Evolutionary conservation across 2,329 filamentous ascomycete genomes (phyloP).

Genomic region (Aspergillus jensenii): DNA sequence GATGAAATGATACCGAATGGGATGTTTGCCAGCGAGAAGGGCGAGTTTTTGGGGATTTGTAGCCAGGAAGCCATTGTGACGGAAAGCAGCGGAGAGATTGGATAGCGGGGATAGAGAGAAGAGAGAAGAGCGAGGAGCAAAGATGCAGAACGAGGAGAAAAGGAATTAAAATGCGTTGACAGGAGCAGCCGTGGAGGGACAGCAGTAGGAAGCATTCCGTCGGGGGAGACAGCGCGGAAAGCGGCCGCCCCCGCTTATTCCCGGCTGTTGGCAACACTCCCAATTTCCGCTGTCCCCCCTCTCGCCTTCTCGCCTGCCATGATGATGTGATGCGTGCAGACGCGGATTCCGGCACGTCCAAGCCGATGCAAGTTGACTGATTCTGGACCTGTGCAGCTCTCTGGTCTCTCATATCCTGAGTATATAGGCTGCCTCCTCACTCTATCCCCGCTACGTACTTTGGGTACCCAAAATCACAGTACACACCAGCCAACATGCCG

Average conservation of each 20-base stretch:
- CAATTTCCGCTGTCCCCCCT: neutral
- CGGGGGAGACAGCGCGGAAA: constrained; percentile 61
- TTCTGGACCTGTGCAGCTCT: neutral
- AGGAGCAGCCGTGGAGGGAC: constrained; percentile 40
- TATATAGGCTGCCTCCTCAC: constrained; percentile 3
- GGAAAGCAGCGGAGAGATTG: neutral
- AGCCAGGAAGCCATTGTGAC: constrained; percentile 56
- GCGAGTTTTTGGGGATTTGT: constrained; percentile 58
- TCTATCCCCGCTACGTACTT: neutral
- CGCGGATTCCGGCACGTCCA: constrained; percentile 5
- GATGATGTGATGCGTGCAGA: neutral
- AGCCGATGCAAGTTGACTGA: neutral
- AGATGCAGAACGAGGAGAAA: neutral
- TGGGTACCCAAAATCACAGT: neutral
- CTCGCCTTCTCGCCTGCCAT: neutral
- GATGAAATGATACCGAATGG: constrained; percentile 81
- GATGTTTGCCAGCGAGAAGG: constrained; percentile 77
- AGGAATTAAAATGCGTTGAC: constrained; percentile 20
- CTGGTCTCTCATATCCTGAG: neutral
- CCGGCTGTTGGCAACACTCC: constrained; percentile 5
- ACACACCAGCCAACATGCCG: constrained; percentile 53
- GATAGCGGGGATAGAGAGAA: neutral
- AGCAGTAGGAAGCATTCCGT: constrained; percentile 24
- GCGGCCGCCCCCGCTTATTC: constrained; percentile 50
- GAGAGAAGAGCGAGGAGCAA: neutral